Percentiles rank a stretch among this genome's conserved stretches.
Evolutionary conservation across 441 rosid genomes (phyloP).

Genomic region (Adansonia grandidieri): DNA sequence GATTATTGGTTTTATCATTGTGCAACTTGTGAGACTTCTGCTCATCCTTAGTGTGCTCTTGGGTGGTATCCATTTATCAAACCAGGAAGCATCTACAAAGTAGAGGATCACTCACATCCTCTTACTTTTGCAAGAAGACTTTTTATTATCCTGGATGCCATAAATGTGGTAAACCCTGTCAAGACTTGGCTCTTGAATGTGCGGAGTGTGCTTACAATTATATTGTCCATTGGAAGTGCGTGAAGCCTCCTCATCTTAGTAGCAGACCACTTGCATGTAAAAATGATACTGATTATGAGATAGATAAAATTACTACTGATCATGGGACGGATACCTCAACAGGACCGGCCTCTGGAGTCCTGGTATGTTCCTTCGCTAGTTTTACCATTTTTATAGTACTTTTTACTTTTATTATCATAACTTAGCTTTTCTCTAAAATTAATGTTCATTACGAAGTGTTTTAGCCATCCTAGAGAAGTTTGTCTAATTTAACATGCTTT

Average conservation of each 20-base stretch:
- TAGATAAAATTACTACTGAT: background rate
- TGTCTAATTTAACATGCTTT: too few relatives aligned
- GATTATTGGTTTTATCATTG: background rate
- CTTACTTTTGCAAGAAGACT: background rate
- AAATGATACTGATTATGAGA: background rate
- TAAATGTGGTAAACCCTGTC: background rate
- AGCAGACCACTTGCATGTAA: background rate
- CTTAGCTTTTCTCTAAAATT: too few relatives aligned
- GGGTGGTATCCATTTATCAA: background rate
- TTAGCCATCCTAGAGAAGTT: too few relatives aligned
- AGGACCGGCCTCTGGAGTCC: background rate
- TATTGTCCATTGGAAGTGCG: background rate
- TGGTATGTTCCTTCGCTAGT: background rate
- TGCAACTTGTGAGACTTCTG: background rate
- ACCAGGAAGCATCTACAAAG: background rate
- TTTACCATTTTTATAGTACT: background rate
- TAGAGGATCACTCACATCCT: background rate
- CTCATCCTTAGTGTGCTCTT: background rate
- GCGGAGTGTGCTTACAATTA: background rate
- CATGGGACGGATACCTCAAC: background rate
- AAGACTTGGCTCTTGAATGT: background rate
- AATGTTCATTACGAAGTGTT: too few relatives aligned
- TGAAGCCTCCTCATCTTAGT: background rate
- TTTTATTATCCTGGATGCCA: background rate
- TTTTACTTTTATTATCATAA: background rate